Evolutionary conservation across 1,284 basidiomycete genomes (phyloP).

Genomic region (Leccinum subatratum): DNA sequence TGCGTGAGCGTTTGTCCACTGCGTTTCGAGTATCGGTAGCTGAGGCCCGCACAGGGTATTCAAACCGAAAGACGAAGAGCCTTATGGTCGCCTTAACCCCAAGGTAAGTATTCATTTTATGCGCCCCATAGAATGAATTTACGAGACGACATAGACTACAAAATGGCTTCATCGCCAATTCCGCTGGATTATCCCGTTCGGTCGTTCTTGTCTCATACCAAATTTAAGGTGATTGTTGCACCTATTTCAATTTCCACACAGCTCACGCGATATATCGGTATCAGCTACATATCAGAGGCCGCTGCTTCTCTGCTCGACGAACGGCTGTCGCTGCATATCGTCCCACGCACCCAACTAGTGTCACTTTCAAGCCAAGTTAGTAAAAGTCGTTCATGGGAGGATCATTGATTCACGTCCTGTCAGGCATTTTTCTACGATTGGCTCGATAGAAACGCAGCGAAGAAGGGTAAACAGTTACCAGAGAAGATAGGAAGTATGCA

Average conservation of each 20-base stretch:
- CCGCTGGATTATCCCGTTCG: slow-evolving; percentile 81
- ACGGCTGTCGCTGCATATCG: slow-evolving; percentile 72
- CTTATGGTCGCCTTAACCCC: slow-evolving; percentile 78
- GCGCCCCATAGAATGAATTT: slow-evolving; percentile 1
- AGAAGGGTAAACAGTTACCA: slow-evolving; percentile 75
- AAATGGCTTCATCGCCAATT: slow-evolving; percentile 88
- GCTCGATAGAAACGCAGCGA: slow-evolving; percentile 72
- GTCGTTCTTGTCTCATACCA: slow-evolving; percentile 78
- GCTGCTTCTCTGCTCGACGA: slow-evolving; percentile 83
- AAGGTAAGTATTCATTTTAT: slow-evolving; percentile 45
- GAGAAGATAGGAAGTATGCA: slow-evolving; percentile 91
- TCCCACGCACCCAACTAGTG: slow-evolving; percentile 82
- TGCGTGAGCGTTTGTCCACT: slow-evolving; percentile 49
- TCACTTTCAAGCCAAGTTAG: slow-evolving; percentile 73
- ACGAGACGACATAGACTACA: slow-evolving; percentile 55
- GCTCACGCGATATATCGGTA: slow-evolving; percentile 5
- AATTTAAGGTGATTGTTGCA: slow-evolving; percentile 60
- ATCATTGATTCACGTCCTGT: slow-evolving; percentile 8
- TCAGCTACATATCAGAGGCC: slow-evolving; percentile 68
- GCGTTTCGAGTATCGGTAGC: not conserved
- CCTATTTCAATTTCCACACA: not conserved
- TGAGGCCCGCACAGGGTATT: slow-evolving; percentile 56
- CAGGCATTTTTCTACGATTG: slow-evolving; percentile 88
- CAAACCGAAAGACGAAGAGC: slow-evolving; percentile 88
- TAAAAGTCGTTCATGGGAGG: slow-evolving; percentile 9